phyloP scores from a whole-genome alignment of 108 stramenopile genomes.

The Craspedostauros australis region DNA sequence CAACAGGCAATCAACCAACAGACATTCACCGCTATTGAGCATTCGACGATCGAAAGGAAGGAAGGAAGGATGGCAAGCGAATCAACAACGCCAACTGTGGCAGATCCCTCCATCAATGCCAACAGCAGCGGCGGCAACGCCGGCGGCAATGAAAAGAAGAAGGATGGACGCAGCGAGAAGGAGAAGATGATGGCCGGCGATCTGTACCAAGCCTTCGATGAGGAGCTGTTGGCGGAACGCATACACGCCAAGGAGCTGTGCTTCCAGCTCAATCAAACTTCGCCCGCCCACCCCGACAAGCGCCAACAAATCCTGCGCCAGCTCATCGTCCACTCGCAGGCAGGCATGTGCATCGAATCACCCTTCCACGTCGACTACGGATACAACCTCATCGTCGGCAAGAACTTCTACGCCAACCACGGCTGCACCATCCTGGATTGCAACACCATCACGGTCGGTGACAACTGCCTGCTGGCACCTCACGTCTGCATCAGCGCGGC shows the following conservation, averaged over 20 bases:
- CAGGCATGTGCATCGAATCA: constrained; percentile 23
- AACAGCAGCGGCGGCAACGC: too few relatives aligned
- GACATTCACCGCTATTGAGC: too few relatives aligned
- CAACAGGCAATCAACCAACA: too few relatives aligned
- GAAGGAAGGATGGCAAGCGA: too few relatives aligned
- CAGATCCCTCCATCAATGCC: too few relatives aligned
- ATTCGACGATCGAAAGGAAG: too few relatives aligned
- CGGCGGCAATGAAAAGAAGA: too few relatives aligned
- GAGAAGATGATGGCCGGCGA: constrained; percentile 31
- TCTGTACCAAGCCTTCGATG: constrained; percentile 26
- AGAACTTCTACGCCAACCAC: constrained; percentile 57
- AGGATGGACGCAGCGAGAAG: too few relatives aligned
- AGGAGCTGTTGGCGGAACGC: constrained; percentile 17
- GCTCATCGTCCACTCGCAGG: neutral
- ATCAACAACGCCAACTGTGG: too few relatives aligned
- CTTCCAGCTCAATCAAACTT: constrained; percentile 22
- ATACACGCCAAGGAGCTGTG: constrained; percentile 24
- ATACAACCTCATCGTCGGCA: constrained; percentile 32
- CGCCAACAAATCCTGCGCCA: constrained; percentile 9
- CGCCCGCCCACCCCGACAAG: constrained; percentile 8
- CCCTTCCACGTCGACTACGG: constrained; percentile 63
- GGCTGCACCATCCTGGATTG: constrained; percentile 57
- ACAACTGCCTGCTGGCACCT: constrained; percentile 47
- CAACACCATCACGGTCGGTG: constrained; percentile 34
- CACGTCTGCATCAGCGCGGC: constrained; percentile 42